Conservation (phyloP, 1,284 basidiomycete species). For the Sporisorium sorghi region DNA sequence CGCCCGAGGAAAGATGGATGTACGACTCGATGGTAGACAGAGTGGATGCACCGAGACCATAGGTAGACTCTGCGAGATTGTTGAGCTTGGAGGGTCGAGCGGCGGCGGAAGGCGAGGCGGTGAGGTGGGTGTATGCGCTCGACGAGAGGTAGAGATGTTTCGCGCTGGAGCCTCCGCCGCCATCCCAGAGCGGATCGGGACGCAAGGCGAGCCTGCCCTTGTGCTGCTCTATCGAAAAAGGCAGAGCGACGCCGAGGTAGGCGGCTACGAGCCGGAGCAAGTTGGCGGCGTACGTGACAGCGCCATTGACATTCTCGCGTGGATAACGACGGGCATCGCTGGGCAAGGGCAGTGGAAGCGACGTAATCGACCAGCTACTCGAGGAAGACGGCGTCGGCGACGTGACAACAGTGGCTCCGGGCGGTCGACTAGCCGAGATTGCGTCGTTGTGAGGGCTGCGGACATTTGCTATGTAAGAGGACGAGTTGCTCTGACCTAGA, state of each 20-base stretch:
- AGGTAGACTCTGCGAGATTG: constrained; percentile 49
- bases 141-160: constrained; percentile 50
- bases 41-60: constrained; percentile 54
- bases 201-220: constrained; percentile 40
- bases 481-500: constrained; percentile 13
- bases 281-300: constrained; percentile 46
- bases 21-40: constrained; percentile 55
- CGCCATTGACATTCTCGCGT: constrained; percentile 55
- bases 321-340: constrained; percentile 52
- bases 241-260: constrained; percentile 56
- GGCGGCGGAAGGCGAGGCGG: constrained; percentile 8
- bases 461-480: neutral
- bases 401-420: neutral
- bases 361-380: constrained; percentile 50
- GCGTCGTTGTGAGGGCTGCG: constrained; percentile 4
- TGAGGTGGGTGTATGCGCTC: constrained; percentile 44
- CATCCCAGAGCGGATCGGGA: constrained; percentile 55
- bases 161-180: constrained; percentile 45
- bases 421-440: neutral
- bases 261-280: constrained; percentile 48
- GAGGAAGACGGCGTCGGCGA: constrained; percentile 2
- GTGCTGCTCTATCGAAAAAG: constrained; percentile 50
- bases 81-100: constrained; percentile 27
- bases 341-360: constrained; percentile 47
- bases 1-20: constrained; percentile 45